A percentile compares a stretch with the other conserved stretches of the same genome.
phyloP scores from a whole-genome alignment of 2,329 filamentous ascomycete genomes.

The Epichloe scottii region DNA sequence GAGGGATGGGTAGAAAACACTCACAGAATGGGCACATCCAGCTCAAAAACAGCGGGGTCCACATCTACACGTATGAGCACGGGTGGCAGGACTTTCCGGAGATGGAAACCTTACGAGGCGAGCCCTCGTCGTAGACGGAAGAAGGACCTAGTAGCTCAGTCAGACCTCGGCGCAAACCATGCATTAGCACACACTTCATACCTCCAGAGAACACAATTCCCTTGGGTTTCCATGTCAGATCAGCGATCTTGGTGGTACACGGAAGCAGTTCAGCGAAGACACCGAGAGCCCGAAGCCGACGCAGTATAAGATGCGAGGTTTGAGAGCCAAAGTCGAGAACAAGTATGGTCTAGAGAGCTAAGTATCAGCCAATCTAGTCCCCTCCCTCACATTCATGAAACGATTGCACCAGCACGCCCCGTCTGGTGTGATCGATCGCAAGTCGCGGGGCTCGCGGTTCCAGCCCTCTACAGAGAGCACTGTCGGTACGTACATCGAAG shows the following conservation, averaged over 20 bases:
- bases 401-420: too few relatives aligned
- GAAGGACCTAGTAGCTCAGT: constrained; percentile 26
- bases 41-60: constrained; percentile 45
- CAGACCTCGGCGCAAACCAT: background rate
- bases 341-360: constrained; percentile 44
- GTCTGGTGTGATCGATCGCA: too few relatives aligned
- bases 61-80: constrained; percentile 32
- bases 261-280: constrained; percentile 73
- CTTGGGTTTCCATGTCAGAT: constrained; percentile 66
- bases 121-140: constrained; percentile 72
- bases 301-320: constrained; percentile 59
- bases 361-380: too few relatives aligned
- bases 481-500: constrained; percentile 4
- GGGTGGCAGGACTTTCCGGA: constrained; percentile 6
- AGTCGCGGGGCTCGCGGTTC: too few relatives aligned
- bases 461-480: too few relatives aligned
- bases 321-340: constrained; percentile 49
- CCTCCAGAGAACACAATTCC: constrained; percentile 54
- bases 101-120: constrained; percentile 24
- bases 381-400: too few relatives aligned
- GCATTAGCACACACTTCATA: constrained; percentile 2
- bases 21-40: constrained; percentile 20
- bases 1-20: background rate
- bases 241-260: constrained; percentile 68
- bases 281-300: constrained; percentile 49